Conservation (phyloP, 176 grass and related monocot species). For the Echinochloa phyllopogon region DNA sequence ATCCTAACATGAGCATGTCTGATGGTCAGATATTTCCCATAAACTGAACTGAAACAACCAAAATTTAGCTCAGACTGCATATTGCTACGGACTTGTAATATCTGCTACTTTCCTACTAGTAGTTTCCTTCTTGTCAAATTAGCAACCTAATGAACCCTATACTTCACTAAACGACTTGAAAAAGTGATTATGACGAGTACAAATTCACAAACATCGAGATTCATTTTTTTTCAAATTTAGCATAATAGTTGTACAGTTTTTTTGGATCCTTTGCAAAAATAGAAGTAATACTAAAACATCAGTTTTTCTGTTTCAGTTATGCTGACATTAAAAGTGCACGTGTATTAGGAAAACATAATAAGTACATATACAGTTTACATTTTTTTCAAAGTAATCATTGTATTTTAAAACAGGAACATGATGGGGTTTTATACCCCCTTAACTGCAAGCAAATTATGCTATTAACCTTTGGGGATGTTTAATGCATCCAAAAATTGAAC, state of each 20-base stretch:
- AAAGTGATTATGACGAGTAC: background rate
- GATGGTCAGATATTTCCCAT: conserved; percentile 18
- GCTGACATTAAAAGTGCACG: background rate
- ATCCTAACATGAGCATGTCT: conserved; percentile 50
- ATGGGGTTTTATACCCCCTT: background rate
- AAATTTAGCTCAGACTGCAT: conserved; percentile 13
- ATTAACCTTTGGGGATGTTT: background rate
- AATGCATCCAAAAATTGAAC: conserved; percentile 13
- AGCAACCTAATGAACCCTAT: conserved; percentile 32
- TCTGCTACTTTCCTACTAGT: background rate
- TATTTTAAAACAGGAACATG: background rate
- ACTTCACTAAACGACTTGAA: background rate
- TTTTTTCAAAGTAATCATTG: background rate
- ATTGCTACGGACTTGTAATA: background rate
- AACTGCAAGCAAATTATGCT: conserved; percentile 1
- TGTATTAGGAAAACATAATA: background rate
- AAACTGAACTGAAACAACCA: background rate
- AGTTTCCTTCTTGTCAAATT: conserved; percentile 24
- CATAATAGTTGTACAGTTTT: background rate
- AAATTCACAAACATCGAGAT: background rate
- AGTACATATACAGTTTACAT: background rate
- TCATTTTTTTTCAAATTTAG: conserved; percentile 8
- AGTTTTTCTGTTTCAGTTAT: background rate
- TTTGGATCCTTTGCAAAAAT: background rate
- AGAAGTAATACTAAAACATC: background rate